phyloP scores from a whole-genome alignment of 2,329 filamentous ascomycete species.

The Basipetospora chlamydospora region DNA sequence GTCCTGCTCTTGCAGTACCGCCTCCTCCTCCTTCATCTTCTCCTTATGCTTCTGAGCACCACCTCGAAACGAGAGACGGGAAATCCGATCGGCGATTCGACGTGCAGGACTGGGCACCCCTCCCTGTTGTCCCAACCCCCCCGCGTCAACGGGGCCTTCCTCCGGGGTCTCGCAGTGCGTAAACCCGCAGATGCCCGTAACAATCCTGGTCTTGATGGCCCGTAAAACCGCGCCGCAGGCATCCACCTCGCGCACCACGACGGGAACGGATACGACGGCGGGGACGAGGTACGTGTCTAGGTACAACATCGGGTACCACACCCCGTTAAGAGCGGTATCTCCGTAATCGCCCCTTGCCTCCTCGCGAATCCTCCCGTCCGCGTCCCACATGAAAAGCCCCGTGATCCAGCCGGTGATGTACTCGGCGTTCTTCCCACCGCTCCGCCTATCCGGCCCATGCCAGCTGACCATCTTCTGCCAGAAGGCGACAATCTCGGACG shows the following conservation, averaged over 20 bases:
- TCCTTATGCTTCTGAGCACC: too few relatives aligned
- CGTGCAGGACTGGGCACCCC: too few relatives aligned
- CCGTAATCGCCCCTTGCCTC: background rate
- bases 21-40: too few relatives aligned
- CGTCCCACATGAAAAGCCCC: background rate
- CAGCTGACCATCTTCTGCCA: slow-evolving; percentile 16
- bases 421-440: background rate
- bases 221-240: background rate
- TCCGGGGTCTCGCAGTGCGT: background rate
- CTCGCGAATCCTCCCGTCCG: background rate
- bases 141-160: background rate
- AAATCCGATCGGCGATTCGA: too few relatives aligned
- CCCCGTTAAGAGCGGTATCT: background rate
- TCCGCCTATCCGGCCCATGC: background rate
- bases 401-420: background rate
- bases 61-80: too few relatives aligned
- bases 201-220: background rate
- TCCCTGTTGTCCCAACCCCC: too few relatives aligned
- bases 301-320: background rate
- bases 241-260: background rate
- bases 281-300: background rate
- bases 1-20: too few relatives aligned
- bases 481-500: slow-evolving; percentile 17
- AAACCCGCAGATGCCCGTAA: background rate
- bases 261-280: background rate